Evolutionary conservation across 176 grass and related monocot species (phyloP), one percentile per base, ranked within the genome.

Genomic region (Otatea glauca): DNA sequence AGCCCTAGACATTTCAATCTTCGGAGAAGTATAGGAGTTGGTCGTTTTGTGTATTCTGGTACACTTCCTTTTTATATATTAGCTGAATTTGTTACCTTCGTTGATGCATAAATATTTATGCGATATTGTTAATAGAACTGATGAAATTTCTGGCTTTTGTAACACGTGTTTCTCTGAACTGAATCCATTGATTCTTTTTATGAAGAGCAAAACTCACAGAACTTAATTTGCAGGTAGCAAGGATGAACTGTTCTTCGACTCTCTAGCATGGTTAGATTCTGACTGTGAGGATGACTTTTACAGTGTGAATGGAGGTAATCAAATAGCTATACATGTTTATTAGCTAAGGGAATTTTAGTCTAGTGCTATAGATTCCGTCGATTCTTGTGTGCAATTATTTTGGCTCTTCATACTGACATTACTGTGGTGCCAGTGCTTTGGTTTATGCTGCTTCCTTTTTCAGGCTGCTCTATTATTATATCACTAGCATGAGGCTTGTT

Each of bases 241-340:
- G 80, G 93, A 91, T 10, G 96, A 96, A 76, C 72, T 88, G 42
- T 99, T 99, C 88, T 99, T 94, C 1, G 96, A 99, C 29, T 94
- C 93, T 62, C 86, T 56, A 84, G 88, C 73, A 56, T 96, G 93
- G 88, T 73, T 95, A 56, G 96, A 96, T 62, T 99, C 96, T 47
- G 96, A 99, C 84, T 92, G 91, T 14, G 96, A 99, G 60, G 93
- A 96, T 72, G 96, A 99, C 87, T 99, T 99, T 56, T 94, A 86
- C 81, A 99, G 96, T 44, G 88, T 99, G 39, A 99, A 99, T 81
- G 96, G 96, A 96, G 96, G 96, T 96, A 91, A 76, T 68, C 21
- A 61, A 74, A 79, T 34, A 41, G 21, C 7, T 79, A 20, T 25
- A 61, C 50, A 83, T 65, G 41, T 20, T 67, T 60, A 50, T 48